These are phyloP conservation scores for Ciborinia camelliae DNA, from an alignment of 2,329 filamentous ascomycete genomes.

Conservation along the genomic window DNA sequence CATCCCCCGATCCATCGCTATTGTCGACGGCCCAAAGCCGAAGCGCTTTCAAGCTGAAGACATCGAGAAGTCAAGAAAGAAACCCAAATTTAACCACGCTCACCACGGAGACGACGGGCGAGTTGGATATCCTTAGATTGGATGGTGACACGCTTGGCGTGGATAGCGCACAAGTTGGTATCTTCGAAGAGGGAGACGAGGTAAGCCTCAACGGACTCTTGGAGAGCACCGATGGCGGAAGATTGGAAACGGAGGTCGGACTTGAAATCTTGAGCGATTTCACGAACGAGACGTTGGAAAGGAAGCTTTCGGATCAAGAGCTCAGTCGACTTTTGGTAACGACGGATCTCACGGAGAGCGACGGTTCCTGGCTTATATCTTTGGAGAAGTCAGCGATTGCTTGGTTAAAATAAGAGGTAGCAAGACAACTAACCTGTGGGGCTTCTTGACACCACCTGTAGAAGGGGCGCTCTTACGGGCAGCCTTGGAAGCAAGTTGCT, in stretches of 20 bases:
- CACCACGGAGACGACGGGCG: constrained; percentile 89
- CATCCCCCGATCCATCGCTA: constrained; percentile 24
- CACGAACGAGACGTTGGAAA: constrained; percentile 95
- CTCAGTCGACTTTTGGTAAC: constrained; percentile 97
- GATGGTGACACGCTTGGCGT: constrained; percentile 99
- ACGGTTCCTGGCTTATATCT: constrained; percentile 89
- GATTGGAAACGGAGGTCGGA: constrained; percentile 97
- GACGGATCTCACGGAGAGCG: constrained; percentile 96
- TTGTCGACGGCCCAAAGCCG: constrained; percentile 17
- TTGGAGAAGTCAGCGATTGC: constrained; percentile 46
- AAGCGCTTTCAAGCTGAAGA: constrained; percentile 23
- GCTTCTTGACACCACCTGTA: constrained; percentile 51
- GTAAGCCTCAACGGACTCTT: constrained; percentile 98
- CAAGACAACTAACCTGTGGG: constrained; percentile 7
- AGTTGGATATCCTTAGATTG: constrained; percentile 84
- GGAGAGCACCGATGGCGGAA: constrained; percentile 92
- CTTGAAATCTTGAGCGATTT: constrained; percentile 96
- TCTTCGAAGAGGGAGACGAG: constrained; percentile 98
- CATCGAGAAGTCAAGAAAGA: constrained; percentile 18
- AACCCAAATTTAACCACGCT: constrained; percentile 67
- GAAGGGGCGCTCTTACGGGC: constrained; percentile 97
- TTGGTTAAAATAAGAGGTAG: neutral
- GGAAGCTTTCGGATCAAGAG: constrained; percentile 95
- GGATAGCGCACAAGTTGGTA: constrained; percentile 97
- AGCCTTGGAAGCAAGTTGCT: constrained; percentile 98